Percentiles rank a stretch among this genome's conserved stretches.
Conservation (phyloP, 1,284 basidiomycete genomes). For the Entoloma clypeatum region DNA sequence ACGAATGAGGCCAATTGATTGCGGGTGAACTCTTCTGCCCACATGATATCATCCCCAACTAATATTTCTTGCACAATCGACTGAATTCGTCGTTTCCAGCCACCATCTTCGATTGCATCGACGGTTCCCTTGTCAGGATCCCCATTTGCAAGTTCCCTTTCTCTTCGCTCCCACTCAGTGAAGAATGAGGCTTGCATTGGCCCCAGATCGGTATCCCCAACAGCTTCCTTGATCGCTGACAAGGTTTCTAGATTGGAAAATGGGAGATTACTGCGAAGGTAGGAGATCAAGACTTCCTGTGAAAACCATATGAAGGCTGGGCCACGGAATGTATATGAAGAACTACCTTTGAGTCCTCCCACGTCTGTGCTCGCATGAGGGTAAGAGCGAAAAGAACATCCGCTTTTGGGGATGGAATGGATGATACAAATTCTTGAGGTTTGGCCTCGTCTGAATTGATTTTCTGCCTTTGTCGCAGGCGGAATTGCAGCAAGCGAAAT, state of each 20-base stretch:
- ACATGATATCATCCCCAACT: conserved; percentile 38
- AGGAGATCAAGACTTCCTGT: conserved; percentile 21
- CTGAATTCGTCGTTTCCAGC: conserved; percentile 30
- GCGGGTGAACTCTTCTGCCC: conserved; percentile 43
- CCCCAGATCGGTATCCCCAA: conserved; percentile 12
- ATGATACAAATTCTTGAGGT: conserved; percentile 6
- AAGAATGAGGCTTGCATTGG: conserved; percentile 7
- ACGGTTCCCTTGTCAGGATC: neutral
- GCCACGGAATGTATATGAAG: conserved; percentile 27
- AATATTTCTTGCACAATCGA: conserved; percentile 35
- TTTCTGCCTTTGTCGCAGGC: conserved; percentile 23
- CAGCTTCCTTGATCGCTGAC: conserved; percentile 11
- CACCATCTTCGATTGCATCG: neutral
- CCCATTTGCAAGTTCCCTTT: neutral
- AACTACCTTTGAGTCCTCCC: conserved; percentile 29
- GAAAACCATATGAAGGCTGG: neutral
- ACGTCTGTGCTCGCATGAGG: conserved; percentile 33
- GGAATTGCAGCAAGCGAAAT: conserved; percentile 31
- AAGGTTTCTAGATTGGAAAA: conserved; percentile 16
- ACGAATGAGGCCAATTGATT: conserved; percentile 32
- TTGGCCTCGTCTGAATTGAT: conserved; percentile 21
- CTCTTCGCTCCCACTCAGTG: conserved; percentile 14
- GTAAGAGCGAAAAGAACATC: conserved; percentile 23
- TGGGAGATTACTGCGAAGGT: conserved; percentile 18
- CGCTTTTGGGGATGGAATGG: conserved; percentile 16